Evolutionary conservation across 331 rosid genomes (phyloP).

Genomic region (Quercus phellos): DNA sequence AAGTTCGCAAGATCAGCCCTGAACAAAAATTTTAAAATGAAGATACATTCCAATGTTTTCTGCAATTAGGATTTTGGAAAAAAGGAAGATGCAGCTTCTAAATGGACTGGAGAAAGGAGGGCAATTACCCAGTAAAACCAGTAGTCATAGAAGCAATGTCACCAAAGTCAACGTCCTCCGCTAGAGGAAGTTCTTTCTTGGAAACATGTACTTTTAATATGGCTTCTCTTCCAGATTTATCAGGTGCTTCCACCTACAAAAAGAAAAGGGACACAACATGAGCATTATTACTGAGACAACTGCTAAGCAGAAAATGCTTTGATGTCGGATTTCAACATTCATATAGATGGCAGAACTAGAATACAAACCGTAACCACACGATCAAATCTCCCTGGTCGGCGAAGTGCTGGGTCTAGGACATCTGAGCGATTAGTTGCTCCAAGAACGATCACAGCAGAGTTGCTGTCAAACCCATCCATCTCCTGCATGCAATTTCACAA

Average conservation of each 20-base stretch:
- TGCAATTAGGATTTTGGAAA: conserved; percentile 8
- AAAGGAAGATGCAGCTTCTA: not conserved
- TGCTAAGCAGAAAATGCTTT: not conserved
- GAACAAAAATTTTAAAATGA: conserved; percentile 18
- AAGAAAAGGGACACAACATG: not conserved
- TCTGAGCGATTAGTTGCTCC: conserved; percentile 98
- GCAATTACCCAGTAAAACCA: conserved; percentile 88
- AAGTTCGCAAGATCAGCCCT: conserved; percentile 97
- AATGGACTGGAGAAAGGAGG: conserved; percentile 12
- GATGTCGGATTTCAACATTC: conserved; percentile 7
- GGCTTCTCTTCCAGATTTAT: conserved; percentile 80
- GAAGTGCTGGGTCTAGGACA: conserved; percentile 96
- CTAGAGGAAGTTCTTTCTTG: conserved; percentile 90
- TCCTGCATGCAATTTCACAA: conserved; percentile 51
- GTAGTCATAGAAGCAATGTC: conserved; percentile 92
- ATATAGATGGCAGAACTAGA: conserved; percentile 18
- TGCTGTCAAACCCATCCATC: conserved; percentile 99
- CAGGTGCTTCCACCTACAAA: conserved; percentile 83
- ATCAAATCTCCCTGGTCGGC: conserved; percentile 99
- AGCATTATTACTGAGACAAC: conserved; percentile 1
- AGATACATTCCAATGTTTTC: conserved; percentile 20
- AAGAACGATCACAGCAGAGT: conserved; percentile 91
- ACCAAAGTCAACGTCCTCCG: conserved; percentile 59
- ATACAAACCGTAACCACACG: conserved; percentile 88
- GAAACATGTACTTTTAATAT: conserved; percentile 80